A percentile compares a stretch with the other conserved stretches of the same genome.
These are phyloP conservation scores for Malus hybrid DNA, from an alignment of 331 rosid species.

Conservation along the genomic window DNA sequence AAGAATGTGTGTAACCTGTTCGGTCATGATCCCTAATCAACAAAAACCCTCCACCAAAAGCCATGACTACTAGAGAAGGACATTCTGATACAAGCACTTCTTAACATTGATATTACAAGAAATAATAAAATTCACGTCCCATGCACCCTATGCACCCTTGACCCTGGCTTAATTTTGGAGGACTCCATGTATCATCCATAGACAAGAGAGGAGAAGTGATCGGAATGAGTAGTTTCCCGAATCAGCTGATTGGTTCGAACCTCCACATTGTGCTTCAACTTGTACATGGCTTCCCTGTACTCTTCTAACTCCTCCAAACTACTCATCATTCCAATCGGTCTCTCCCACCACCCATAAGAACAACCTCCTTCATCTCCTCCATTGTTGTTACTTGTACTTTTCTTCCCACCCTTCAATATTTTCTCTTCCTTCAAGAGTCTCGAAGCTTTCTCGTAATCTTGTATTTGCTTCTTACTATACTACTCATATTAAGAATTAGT, in stretches of 20 bases:
- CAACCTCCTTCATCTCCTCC: not conserved
- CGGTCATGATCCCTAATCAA: no score
- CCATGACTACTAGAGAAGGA: no score
- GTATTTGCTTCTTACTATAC: not conserved
- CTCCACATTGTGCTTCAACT: conserved; percentile 7
- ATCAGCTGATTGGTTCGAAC: not conserved
- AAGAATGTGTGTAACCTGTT: no score
- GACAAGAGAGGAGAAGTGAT: no score
- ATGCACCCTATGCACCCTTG: no score
- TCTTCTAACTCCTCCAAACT: conserved; percentile 12
- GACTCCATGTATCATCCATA: no score
- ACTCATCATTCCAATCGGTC: not conserved
- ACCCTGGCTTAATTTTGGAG: no score
- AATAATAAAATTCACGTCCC: no score
- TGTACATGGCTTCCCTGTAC: conserved; percentile 2
- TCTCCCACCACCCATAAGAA: conserved; percentile 16
- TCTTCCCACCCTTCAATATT: not conserved
- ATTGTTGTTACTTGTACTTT: not conserved
- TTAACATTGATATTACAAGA: no score
- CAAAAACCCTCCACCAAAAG: no score
- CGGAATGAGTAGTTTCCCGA: not conserved
- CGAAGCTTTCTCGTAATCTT: not conserved
- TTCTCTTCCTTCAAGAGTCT: conserved; percentile 7
- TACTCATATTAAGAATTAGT: not conserved
- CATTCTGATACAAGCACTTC: no score